These are phyloP conservation scores for Yarrowia galli DNA, from an alignment of 1,139 yeast species.

Conservation along the genomic window DNA sequence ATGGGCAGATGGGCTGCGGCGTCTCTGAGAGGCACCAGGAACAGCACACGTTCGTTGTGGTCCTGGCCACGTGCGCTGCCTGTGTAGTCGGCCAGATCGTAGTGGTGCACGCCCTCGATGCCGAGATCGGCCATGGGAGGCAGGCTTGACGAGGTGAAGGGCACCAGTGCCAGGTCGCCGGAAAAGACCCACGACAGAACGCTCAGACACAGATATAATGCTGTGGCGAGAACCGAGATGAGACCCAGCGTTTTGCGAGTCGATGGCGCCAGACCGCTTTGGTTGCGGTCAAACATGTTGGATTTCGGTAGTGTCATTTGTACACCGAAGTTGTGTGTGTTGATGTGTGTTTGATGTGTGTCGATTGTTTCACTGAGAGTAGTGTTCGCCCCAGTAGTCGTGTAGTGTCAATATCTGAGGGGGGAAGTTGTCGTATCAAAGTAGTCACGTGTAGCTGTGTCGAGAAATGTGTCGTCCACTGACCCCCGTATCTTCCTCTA, in stretches of 20 bases:
- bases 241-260: conserved; percentile 27
- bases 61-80: conserved; percentile 66
- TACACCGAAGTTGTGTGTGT: background rate
- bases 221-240: conserved; percentile 34
- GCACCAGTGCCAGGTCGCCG: conserved; percentile 32
- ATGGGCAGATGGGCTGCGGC: conserved; percentile 72
- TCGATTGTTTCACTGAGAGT: no score
- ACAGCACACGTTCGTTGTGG: conserved; percentile 62
- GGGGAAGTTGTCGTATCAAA: background rate
- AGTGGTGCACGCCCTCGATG: conserved; percentile 55
- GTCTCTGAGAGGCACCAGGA: conserved; percentile 73
- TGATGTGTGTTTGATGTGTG: background rate
- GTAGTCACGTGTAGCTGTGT: background rate
- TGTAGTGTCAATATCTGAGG: no score
- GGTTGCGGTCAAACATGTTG: conserved; percentile 36
- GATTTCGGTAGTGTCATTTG: conserved; percentile 33
- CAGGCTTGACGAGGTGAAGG: conserved; percentile 27
- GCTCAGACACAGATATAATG: conserved; percentile 26
- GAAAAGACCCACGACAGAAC: conserved; percentile 36
- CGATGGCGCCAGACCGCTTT: conserved; percentile 4
- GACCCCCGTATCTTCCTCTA: conserved; percentile 22
- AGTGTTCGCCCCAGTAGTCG: no score
- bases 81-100: conserved; percentile 60
- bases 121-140: conserved; percentile 36
- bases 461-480: background rate